Base-by-base conservation (phyloP, 306 rosid genomes). In the Cercis canadensis region DNA sequence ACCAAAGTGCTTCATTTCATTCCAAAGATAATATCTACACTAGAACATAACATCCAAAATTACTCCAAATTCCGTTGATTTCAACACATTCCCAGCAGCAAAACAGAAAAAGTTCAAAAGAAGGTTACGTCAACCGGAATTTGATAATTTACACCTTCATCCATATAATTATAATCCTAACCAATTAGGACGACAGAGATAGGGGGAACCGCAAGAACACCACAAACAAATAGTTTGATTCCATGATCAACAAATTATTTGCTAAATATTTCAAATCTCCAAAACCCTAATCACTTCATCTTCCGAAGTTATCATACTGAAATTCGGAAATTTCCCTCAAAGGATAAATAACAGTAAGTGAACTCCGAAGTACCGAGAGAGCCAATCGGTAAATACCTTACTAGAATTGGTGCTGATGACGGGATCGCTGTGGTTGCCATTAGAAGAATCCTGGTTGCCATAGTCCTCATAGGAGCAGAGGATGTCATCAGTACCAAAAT, bases 401-500 rank as follows among this genome's bases (percentile, higher is more conserved):
- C 69, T 46, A n/a, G 86, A 49, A 60, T 70, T 82, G 19, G 75
- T 11, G 19, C 21, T 57, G 66, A 82, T 45, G 8, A 50, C 81
- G 6, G 92, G 82, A 15, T 92, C 95, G 62, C 44, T 41, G 73
- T 76, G 87, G 69, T 15, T 79, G 8, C 84, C 92, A 62, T 88
- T 87, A 13, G 89, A 65, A 44, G 88, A 49, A 73, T 80, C 89
- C 55, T 81, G 87, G 69, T 77, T 77, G 43, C 15, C 65, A 40
- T 58, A 81, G 78, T 87, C 95, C 16, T 92, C 90, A 60, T 81
- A 84, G 0, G 98, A 72, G 68, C 82, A 83, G 34, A 89, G 94
- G 70, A 92, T 74, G 40, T 92, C 96, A 60, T 83, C 98, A 33
- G 98, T 69, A 12, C 64, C 84, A 47, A 86, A 87, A 84, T 89